Evolutionary conservation across 2,329 filamentous ascomycete genomes (phyloP), one percentile per base, ranked within the genome.

Genomic region (Ceratocystis colombiana): DNA sequence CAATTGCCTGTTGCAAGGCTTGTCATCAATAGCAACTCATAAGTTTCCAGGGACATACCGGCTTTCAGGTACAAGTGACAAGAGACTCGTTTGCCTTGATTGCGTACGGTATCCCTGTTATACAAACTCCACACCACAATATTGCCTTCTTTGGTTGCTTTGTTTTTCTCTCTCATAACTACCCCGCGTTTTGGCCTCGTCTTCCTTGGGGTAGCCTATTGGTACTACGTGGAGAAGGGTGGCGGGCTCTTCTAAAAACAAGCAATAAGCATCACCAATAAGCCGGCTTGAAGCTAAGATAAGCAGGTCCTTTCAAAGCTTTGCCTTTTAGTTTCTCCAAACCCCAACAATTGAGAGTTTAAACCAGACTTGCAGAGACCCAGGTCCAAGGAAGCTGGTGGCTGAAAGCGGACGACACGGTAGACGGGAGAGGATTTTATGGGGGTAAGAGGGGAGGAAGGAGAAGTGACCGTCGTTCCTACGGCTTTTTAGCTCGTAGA

Each of bases 321-420:
- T 41, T 41, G 37, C 37, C 15, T 41, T 5, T 10, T 20, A 12
- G 55, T n/a, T 59, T 30, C 55, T 15, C 55, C 55, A 59, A 59
- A 30, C 30, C 28, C 55, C 55, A 30, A 57, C 25, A 12, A 37
- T 37, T 33, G 53, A 57, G 28, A 25, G 25, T 37, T n/a, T n/a
- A 20, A 57, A 17, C 17, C 53, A 25, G 3, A n/a, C 25, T 12
- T 41, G 37, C 12, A 15, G 37, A 37, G 33, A 37, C 33, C 10
- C 8, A 37, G 12, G 8, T 37, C 2, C 33, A 37, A 59, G 53
- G n/a, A 37, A 30, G 25, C 25, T 5, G n/a, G 28, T n/a, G 6
- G 55, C 55, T 59, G 55, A 28, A 59, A 59, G 55, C 55, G 28
- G 55, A 22, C 55, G 33, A 15, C 55, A 59, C 55, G 55, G 15